These are phyloP conservation scores for Geosmithia morbida DNA, from an alignment of 2,329 filamentous ascomycete species.

Conservation along the genomic window DNA sequence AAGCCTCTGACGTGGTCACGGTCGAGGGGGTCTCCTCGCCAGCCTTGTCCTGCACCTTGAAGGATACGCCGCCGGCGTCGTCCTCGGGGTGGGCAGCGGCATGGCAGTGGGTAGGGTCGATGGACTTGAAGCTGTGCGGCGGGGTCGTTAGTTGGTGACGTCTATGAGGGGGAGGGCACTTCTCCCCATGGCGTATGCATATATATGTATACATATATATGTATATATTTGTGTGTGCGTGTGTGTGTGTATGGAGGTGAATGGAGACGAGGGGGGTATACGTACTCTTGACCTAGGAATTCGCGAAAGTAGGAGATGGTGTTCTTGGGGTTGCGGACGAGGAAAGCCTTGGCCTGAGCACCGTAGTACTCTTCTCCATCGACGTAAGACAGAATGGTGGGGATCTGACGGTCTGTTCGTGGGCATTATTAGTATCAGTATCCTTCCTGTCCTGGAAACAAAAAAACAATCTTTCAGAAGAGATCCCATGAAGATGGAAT, in stretches of 20 bases:
- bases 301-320: conserved; percentile 94
- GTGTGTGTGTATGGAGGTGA: too few species aligned
- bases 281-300: conserved; percentile 84
- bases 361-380: conserved; percentile 95
- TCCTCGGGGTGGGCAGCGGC: conserved; percentile 83
- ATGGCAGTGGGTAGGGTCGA: conserved; percentile 92
- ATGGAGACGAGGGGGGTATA: conserved; percentile 9
- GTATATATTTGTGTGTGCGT: too few species aligned
- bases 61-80: conserved; percentile 55
- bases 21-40: conserved; percentile 48
- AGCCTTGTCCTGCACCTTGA: conserved; percentile 67
- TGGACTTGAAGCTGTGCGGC: conserved; percentile 64
- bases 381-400: conserved; percentile 85
- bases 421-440: not conserved
- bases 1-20: conserved; percentile 65
- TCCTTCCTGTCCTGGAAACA: not conserved
- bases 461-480: not conserved
- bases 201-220: too few species aligned
- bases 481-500: too few species aligned
- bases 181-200: too few species aligned
- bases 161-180: conserved; percentile 1
- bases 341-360: conserved; percentile 84
- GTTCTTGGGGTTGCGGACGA: conserved; percentile 84
- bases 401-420: conserved; percentile 78
- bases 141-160: conserved; percentile 1